Percentiles rank a stretch among this genome's conserved stretches.
phyloP scores from a whole-genome alignment of 2,329 filamentous ascomycete species.

The Penicillium sp. region DNA sequence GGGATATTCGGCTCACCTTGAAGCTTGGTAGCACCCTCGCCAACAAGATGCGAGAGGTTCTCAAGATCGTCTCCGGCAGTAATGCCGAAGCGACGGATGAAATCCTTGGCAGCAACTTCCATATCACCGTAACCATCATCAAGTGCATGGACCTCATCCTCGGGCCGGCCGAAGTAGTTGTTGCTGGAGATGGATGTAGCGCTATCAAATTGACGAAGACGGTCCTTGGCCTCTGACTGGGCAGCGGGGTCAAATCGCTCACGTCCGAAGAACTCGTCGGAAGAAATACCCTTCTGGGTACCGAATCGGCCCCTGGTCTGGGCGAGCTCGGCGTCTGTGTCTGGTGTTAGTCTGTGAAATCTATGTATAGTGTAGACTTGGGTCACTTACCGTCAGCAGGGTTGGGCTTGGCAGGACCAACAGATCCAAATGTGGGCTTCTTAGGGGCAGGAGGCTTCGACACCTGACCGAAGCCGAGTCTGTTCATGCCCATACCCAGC shows the following conservation, averaged over 20 bases:
- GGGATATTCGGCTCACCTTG: constrained; percentile 59
- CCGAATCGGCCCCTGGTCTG: constrained; percentile 90
- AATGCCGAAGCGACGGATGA: constrained; percentile 91
- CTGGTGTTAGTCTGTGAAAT: constrained; percentile 11
- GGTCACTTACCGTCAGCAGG: constrained; percentile 61
- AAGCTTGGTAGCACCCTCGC: constrained; percentile 80
- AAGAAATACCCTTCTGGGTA: constrained; percentile 90
- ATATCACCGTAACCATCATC: constrained; percentile 86
- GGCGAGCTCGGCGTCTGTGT: constrained; percentile 71
- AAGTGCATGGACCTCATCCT: constrained; percentile 67
- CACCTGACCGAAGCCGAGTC: constrained; percentile 84
- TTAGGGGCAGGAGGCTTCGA: constrained; percentile 64
- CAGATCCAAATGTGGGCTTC: constrained; percentile 85
- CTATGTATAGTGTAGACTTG: background rate
- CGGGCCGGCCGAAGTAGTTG: constrained; percentile 92
- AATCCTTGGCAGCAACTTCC: constrained; percentile 92
- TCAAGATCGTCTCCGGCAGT: constrained; percentile 95
- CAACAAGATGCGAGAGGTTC: constrained; percentile 78
- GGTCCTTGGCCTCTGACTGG: constrained; percentile 81
- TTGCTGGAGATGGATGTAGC: constrained; percentile 92
- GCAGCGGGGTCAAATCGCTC: constrained; percentile 78
- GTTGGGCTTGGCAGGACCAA: constrained; percentile 69
- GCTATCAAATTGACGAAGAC: constrained; percentile 90
- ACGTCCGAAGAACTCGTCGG: constrained; percentile 97
- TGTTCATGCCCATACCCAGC: constrained; percentile 82